Conservation (phyloP, 2,329 filamentous ascomycete genomes). For the Verticillium dahliae region DNA sequence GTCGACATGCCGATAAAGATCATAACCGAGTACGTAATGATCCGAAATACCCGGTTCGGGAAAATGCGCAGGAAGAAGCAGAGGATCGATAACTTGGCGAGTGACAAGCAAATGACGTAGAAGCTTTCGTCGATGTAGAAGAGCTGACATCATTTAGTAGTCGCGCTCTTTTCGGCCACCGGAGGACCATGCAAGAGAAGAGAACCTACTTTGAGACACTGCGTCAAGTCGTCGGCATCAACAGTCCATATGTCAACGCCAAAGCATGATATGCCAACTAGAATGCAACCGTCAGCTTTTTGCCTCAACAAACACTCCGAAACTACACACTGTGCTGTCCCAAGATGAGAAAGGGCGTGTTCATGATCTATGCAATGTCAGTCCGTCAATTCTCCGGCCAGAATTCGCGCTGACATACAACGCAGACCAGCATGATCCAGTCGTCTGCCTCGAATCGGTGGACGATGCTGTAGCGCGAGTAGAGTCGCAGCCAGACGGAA, state of each 20-base stretch:
- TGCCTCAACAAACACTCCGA: not conserved
- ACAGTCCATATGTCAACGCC: constrained; percentile 32
- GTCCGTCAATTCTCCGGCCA: not conserved
- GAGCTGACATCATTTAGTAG: constrained; percentile 9
- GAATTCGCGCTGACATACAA: constrained; percentile 16
- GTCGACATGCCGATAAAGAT: constrained; percentile 18
- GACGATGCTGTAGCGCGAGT: constrained; percentile 23
- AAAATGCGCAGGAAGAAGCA: constrained; percentile 27
- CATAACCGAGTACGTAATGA: constrained; percentile 15
- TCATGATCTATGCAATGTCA: constrained; percentile 16
- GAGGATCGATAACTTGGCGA: constrained; percentile 24
- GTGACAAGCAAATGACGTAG: constrained; percentile 21
- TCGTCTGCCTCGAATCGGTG: constrained; percentile 28
- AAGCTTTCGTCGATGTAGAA: constrained; percentile 22
- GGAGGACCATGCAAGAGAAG: too few relatives aligned
- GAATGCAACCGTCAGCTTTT: constrained; percentile 1
- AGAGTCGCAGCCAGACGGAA: constrained; percentile 28
- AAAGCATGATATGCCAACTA: constrained; percentile 21
- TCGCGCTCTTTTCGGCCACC: not conserved
- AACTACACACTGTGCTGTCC: constrained; percentile 22
- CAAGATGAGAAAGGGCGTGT: constrained; percentile 21
- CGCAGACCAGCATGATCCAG: constrained; percentile 28
- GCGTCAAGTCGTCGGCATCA: constrained; percentile 16
- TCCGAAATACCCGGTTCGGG: constrained; percentile 18
- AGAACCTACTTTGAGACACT: constrained; percentile 20